Conservation (phyloP, 2,329 filamentous ascomycete genomes). For the Penicillium sp. region DNA sequence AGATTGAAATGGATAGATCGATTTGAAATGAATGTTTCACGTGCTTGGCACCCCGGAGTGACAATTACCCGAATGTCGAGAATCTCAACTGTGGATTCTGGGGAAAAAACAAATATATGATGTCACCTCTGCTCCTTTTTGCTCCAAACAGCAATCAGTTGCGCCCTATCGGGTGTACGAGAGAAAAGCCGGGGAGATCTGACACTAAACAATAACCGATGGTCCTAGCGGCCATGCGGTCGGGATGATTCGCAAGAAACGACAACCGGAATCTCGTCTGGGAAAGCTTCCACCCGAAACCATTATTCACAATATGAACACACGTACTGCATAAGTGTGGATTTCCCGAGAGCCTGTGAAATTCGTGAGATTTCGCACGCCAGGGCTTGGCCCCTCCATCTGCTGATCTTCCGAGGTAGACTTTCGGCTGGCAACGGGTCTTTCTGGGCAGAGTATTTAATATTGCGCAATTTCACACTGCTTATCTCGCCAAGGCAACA, state of each 20-base stretch:
- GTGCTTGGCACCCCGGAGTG: neutral
- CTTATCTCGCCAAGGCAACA: constrained; percentile 16
- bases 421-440: constrained; percentile 29
- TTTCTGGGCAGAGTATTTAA: constrained; percentile 11
- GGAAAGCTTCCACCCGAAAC: constrained; percentile 9
- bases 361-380: constrained; percentile 15
- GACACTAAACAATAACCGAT: constrained; percentile 5
- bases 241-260: constrained; percentile 16
- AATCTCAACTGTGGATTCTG: constrained; percentile 6
- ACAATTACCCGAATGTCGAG: neutral
- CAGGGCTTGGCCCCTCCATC: constrained; percentile 27
- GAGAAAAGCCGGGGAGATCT: constrained; percentile 15
- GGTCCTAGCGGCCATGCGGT: constrained; percentile 10
- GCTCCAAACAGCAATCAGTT: constrained; percentile 10
- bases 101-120: constrained; percentile 13
- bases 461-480: constrained; percentile 17
- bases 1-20: neutral
- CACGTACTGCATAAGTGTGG: constrained; percentile 2
- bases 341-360: constrained; percentile 17
- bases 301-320: constrained; percentile 11
- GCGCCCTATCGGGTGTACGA: constrained; percentile 5
- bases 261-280: neutral
- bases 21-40: neutral
- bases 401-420: constrained; percentile 36
- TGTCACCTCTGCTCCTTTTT: constrained; percentile 17